phyloP scores from a whole-genome alignment of 768 basidiomycete species.

The Tulasnella calospora region DNA sequence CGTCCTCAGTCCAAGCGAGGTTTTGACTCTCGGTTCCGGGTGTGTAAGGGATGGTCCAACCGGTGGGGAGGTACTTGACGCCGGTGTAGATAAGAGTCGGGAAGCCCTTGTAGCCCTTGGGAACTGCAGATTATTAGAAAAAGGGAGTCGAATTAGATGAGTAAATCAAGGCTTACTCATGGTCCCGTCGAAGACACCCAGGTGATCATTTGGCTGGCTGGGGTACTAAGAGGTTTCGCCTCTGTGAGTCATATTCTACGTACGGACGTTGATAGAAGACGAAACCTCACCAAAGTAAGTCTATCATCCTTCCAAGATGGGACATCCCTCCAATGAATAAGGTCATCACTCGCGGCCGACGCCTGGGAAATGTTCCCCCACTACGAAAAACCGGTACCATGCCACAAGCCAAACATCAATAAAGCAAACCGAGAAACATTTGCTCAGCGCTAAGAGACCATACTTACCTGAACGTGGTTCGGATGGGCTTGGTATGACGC shows the following conservation, averaged over 20 bases:
- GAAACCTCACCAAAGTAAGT: not conserved
- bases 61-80: not conserved
- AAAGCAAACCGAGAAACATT: not conserved
- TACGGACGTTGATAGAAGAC: not conserved
- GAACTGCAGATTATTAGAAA: not conserved
- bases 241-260: not conserved
- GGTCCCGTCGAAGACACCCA: not conserved
- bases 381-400: not conserved
- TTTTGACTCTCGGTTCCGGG: not conserved
- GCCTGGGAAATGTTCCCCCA: not conserved
- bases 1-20: not conserved
- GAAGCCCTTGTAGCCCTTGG: not conserved
- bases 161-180: not conserved
- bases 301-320: not conserved
- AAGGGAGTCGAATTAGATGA: not conserved
- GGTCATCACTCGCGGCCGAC: not conserved
- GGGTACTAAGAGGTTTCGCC: not conserved
- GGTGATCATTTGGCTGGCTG: not conserved
- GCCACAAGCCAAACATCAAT: not conserved
- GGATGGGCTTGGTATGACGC: not conserved
- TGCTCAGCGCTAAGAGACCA: not conserved
- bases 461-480: not conserved
- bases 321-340: not conserved
- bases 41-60: not conserved
- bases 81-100: not conserved